These are phyloP conservation scores for Colletotrichum magnum DNA, from an alignment of 2,329 filamentous ascomycete species.

Conservation along the genomic window DNA sequence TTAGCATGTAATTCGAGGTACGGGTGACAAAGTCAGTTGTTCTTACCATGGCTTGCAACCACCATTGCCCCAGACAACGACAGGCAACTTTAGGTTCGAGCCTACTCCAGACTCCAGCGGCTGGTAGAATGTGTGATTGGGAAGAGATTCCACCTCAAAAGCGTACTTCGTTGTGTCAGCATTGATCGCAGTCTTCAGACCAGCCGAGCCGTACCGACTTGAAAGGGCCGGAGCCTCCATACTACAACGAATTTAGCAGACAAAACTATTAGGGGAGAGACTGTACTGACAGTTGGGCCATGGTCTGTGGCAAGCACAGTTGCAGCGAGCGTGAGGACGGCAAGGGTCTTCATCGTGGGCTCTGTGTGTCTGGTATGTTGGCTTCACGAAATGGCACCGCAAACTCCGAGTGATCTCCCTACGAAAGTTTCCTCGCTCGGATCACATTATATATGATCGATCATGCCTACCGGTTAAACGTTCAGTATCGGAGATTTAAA, in stretches of 20 bases:
- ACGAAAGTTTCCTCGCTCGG: no score
- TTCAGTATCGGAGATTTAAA: neutral
- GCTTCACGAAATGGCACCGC: neutral
- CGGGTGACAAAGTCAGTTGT: neutral
- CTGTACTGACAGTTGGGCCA: conserved; percentile 3
- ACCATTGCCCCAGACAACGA: conserved; percentile 32
- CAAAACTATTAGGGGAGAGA: accelerated
- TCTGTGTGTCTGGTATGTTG: neutral
- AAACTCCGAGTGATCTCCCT: accelerated
- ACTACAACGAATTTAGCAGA: neutral
- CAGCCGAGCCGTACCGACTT: conserved; percentile 9
- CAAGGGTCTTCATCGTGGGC: conserved; percentile 16
- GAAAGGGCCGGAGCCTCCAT: conserved; percentile 20
- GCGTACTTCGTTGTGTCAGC: conserved; percentile 8
- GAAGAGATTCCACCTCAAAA: conserved; percentile 29
- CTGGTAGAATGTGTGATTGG: conserved; percentile 29
- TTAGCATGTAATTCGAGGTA: neutral
- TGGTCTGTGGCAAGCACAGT: conserved; percentile 13
- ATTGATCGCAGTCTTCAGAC: accelerated
- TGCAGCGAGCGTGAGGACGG: neutral
- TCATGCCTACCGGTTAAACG: neutral
- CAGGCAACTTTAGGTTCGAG: conserved; percentile 20
- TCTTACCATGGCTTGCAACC: conserved; percentile 25
- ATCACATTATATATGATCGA: neutral
- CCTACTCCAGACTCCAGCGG: conserved; percentile 2